Conservation (phyloP, 371 early-diverging fungal genomes). For the Mucor indicus region DNA sequence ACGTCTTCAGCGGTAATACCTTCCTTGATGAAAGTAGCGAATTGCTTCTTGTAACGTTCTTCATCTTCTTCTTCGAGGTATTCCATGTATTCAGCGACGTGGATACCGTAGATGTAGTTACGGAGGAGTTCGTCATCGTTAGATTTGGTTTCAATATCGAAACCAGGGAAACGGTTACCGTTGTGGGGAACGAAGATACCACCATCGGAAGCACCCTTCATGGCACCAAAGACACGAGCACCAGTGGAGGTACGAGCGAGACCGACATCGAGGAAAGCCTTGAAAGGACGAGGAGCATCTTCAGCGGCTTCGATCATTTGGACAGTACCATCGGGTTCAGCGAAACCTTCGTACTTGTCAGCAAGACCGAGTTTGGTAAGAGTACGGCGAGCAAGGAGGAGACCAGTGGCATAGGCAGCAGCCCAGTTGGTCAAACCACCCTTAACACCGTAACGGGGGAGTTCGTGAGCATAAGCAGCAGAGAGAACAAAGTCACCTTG, state of each 20-base stretch:
- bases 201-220: conserved; percentile 99
- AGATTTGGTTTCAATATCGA: conserved; percentile 81
- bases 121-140: conserved; percentile 94
- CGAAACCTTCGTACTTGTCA: conserved; percentile 93
- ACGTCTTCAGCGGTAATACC: conserved; percentile 90
- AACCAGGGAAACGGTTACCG: conserved; percentile 98
- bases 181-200: conserved; percentile 98
- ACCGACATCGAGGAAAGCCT: conserved; percentile 99
- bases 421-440: conserved; percentile 99
- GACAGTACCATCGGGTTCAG: conserved; percentile 90
- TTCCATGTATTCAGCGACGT: conserved; percentile 98
- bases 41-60: conserved; percentile 96
- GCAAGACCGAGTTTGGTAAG: conserved; percentile 93
- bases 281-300: conserved; percentile 97
- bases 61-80: conserved; percentile 97
- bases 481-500: conserved; percentile 97
- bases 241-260: conserved; percentile 98
- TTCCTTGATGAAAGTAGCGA: conserved; percentile 91
- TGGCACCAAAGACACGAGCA: conserved; percentile 97
- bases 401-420: conserved; percentile 99
- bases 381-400: conserved; percentile 95
- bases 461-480: conserved; percentile 98
- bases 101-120: conserved; percentile 98
- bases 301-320: conserved; percentile 88
- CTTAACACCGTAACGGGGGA: conserved; percentile 96